A percentile compares a stretch with the other conserved stretches of the same genome.
phyloP scores from a whole-genome alignment of 257 asterid species.

The Plantago ovata region DNA sequence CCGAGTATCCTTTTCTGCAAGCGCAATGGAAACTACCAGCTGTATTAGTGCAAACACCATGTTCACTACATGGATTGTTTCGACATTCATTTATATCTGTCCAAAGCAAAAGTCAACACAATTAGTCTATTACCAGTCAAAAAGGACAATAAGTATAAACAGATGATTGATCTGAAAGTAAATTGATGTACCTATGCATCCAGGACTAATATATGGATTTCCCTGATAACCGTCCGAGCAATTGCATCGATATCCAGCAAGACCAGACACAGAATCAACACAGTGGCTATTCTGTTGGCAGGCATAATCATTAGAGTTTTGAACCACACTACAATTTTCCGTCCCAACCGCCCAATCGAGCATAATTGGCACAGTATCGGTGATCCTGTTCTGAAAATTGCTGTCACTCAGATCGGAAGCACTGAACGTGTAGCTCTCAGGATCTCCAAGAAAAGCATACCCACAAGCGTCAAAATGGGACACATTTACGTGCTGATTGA shows the following conservation, averaged over 20 bases:
- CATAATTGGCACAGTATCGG: conserved; percentile 35
- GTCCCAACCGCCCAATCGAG: conserved; percentile 66
- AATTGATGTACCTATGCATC: conserved; percentile 40
- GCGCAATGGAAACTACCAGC: conserved; percentile 26
- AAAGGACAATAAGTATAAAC: too few species aligned
- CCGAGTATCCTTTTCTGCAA: conserved; percentile 27
- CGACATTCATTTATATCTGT: conserved; percentile 43
- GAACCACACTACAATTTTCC: conserved; percentile 34
- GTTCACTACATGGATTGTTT: conserved; percentile 25
- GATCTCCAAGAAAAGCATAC: conserved; percentile 48
- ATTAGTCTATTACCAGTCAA: too few species aligned
- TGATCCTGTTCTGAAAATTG: conserved; percentile 25
- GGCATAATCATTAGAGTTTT: conserved; percentile 16
- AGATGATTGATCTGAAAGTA: background rate
- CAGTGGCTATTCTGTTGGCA: conserved; percentile 42
- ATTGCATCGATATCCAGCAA: conserved; percentile 51
- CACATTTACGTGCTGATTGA: conserved; percentile 7
- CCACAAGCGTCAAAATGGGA: conserved; percentile 42
- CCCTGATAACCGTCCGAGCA: conserved; percentile 53
- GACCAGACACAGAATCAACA: conserved; percentile 35
- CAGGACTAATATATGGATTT: conserved; percentile 49
- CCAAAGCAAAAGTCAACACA: background rate
- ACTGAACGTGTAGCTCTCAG: conserved; percentile 29
- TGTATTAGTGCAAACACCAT: conserved; percentile 30
- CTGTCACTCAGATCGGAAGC: conserved; percentile 26